Evolutionary conservation across 495 filamentous ascomycete genomes (phyloP), one percentile per base, ranked within the genome.

Genomic region (Gamarada debralockiae): DNA sequence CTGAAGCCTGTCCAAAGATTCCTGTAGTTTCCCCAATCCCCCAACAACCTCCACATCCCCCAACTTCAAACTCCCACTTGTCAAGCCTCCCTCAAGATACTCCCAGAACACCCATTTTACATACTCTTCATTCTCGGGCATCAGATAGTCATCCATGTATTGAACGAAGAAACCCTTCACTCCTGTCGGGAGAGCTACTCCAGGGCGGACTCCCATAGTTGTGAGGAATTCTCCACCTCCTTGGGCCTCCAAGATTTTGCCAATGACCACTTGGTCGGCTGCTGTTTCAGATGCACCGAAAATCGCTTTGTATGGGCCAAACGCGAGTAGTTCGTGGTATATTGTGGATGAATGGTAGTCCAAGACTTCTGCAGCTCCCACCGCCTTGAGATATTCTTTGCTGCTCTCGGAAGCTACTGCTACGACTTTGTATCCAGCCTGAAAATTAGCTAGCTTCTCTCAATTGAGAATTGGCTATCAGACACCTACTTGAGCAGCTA

Each of bases 41-140:
- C 60, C 61, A n/a, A 65, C 50, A 45, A 67, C 43, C 3, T 61
- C 55, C 6, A 63, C 53, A 25, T 39, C 21, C 8, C 41, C 50
- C 15, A 62, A 55, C 25, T 61, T 56, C 31, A 60, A 34, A n/a
- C 24, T 34, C 15, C 50, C 31, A 15, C 27, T n/a, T 12, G 15
- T 18, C 17, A 60, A 20, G 2, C 31, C 52, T 10, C 18, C 20
- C 27, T 60, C 57, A 10, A 56, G 37, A 25, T 47, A 60, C 27
- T 56, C 48, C 52, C 53, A 55, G n/a, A 33, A 60, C 14, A 56
- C 29, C 57, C 57, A 60, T 23, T 56, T 18, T 2, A 33, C 48
- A 42, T 52, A 60, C 14, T 56, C 45, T 10, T n/a, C 13, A 21
- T 60, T 56, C 13, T 55, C 44, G 8, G 27, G 14, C 22, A 48